These are phyloP conservation scores for Sphagnum fallax DNA, from an alignment of 228 moss, liverwort and hornwort species.

Conservation along the genomic window DNA sequence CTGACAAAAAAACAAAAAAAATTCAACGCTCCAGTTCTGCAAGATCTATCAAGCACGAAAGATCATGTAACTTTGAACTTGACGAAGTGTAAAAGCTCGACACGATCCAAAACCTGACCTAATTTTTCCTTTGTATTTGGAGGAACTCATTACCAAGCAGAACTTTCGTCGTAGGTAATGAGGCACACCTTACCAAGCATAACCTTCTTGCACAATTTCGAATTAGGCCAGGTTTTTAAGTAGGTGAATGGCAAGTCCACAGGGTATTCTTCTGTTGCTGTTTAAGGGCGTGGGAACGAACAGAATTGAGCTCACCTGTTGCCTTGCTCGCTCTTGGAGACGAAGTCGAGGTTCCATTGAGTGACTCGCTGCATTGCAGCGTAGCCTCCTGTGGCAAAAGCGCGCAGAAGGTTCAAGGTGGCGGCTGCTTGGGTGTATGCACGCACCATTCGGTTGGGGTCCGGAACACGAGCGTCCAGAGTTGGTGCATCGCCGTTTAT, in stretches of 20 bases:
- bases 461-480: constrained; percentile 36
- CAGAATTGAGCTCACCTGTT: constrained; percentile 23
- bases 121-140: too few relatives aligned
- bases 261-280: too few relatives aligned
- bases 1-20: constrained; percentile 1
- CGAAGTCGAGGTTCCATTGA: constrained; percentile 72
- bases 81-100: too few relatives aligned
- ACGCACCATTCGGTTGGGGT: constrained; percentile 60
- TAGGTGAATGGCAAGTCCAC: too few relatives aligned
- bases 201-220: too few relatives aligned
- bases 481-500: constrained; percentile 50
- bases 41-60: background rate
- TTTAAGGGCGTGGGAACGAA: too few relatives aligned
- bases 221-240: too few relatives aligned
- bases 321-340: constrained; percentile 53
- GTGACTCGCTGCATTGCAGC: constrained; percentile 76
- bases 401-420: constrained; percentile 58
- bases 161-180: too few relatives aligned
- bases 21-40: background rate
- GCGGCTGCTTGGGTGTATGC: constrained; percentile 67
- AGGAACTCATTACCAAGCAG: too few relatives aligned
- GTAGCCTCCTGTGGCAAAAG: constrained; percentile 66
- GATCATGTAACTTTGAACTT: background rate
- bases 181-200: too few relatives aligned
- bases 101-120: too few relatives aligned